Conservation (phyloP, 805 yeast genomes). For the Wickerhamiella sergipiensis region DNA sequence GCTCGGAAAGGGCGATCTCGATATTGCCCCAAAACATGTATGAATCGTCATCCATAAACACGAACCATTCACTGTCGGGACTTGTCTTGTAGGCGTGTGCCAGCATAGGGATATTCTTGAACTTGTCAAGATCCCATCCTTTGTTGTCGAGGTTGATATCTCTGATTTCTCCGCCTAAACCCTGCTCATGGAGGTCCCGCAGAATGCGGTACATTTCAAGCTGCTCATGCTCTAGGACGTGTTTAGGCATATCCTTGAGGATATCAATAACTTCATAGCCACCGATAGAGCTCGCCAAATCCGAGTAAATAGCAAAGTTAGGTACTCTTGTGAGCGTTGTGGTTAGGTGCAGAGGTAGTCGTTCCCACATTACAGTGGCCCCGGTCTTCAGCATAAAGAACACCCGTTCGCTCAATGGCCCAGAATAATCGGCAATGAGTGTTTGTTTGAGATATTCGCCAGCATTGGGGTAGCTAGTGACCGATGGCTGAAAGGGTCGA, state of each 20-base stretch:
- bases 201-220: conserved; percentile 20
- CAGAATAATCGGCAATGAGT: background rate
- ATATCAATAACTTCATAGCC: conserved; percentile 24
- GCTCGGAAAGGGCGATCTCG: conserved; percentile 12
- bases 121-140: conserved; percentile 27
- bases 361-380: conserved; percentile 23
- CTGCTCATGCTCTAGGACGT: conserved; percentile 9
- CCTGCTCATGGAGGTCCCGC: conserved; percentile 15
- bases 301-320: conserved; percentile 25
- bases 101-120: conserved; percentile 28
- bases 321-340: conserved; percentile 24
- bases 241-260: conserved; percentile 16
- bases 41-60: conserved; percentile 26
- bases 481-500: background rate
- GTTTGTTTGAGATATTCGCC: conserved; percentile 1
- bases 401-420: conserved; percentile 6
- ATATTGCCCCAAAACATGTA: conserved; percentile 22
- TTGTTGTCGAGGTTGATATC: conserved; percentile 9
- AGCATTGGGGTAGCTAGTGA: background rate
- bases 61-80: conserved; percentile 25
- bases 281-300: conserved; percentile 21
- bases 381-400: conserved; percentile 28
- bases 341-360: conserved; percentile 25
- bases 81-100: conserved; percentile 22
- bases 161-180: conserved; percentile 15